Evolutionary conservation across 164 flowering plant species (phyloP).

Genomic region (Chimonanthus praecox): DNA sequence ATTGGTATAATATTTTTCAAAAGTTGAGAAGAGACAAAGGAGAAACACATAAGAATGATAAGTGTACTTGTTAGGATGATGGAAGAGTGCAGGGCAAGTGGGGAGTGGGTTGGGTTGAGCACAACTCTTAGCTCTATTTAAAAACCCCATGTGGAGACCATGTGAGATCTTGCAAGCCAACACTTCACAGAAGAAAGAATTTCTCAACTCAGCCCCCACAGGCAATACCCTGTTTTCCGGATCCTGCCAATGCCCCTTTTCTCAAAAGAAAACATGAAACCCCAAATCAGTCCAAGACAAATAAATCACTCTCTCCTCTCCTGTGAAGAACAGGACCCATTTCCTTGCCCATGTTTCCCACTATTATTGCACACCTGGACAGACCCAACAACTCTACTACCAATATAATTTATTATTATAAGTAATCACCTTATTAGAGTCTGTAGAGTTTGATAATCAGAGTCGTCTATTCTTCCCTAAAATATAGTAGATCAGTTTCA

Average conservation of each 20-base stretch:
- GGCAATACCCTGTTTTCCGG: background rate
- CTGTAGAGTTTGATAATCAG: too few relatives aligned
- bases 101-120: too few relatives aligned
- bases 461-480: too few relatives aligned
- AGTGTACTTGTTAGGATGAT: background rate
- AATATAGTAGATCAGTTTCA: too few relatives aligned
- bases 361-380: too few relatives aligned
- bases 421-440: too few relatives aligned
- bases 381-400: too few relatives aligned
- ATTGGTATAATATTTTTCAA: background rate
- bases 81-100: background rate
- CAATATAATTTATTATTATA: too few relatives aligned
- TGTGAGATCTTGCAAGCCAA: constrained; percentile 26
- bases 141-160: constrained; percentile 51
- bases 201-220: background rate
- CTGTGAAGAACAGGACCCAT: too few relatives aligned
- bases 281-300: too few relatives aligned
- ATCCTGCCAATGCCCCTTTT: background rate
- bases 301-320: too few relatives aligned
- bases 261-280: background rate
- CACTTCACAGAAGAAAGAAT: constrained; percentile 3
- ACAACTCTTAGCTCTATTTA: background rate
- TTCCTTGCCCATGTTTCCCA: too few relatives aligned
- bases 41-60: background rate
- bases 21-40: background rate